Percentiles rank a stretch among this genome's conserved stretches.
Conservation (phyloP, 1,139 yeast genomes). For the Pneumocystis murina region DNA sequence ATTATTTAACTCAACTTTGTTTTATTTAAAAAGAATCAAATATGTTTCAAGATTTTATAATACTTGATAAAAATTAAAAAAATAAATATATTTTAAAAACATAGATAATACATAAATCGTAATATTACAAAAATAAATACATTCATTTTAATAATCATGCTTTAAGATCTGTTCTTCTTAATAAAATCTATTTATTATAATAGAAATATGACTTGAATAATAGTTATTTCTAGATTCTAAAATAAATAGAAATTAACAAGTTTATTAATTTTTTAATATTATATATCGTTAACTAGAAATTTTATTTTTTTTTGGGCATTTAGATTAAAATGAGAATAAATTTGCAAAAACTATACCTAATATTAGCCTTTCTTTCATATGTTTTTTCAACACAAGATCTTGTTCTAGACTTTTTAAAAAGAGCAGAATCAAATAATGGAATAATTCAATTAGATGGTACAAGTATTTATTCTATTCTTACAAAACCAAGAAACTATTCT, state of each 20-base stretch:
- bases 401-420: not conserved
- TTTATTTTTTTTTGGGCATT: not conserved
- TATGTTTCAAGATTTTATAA: too few species aligned
- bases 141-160: not conserved
- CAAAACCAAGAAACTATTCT: conserved; percentile 26
- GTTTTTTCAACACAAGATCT: not conserved
- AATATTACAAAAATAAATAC: not conserved
- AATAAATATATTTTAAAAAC: not conserved
- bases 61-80: not conserved
- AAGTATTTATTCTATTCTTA: conserved; percentile 43
- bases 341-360: not conserved
- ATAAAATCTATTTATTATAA: not conserved
- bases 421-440: conserved; percentile 16
- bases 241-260: not conserved
- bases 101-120: not conserved
- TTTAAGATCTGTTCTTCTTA: not conserved
- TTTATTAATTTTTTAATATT: not conserved
- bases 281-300: not conserved
- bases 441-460: conserved; percentile 42
- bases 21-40: too few species aligned
- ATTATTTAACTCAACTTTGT: too few species aligned
- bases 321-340: not conserved
- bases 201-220: not conserved
- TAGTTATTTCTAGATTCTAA: not conserved
- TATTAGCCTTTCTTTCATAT: not conserved